Evolutionary conservation across 148 eudicot species (phyloP).

Genomic region (Vaccinium vitisidaea): DNA sequence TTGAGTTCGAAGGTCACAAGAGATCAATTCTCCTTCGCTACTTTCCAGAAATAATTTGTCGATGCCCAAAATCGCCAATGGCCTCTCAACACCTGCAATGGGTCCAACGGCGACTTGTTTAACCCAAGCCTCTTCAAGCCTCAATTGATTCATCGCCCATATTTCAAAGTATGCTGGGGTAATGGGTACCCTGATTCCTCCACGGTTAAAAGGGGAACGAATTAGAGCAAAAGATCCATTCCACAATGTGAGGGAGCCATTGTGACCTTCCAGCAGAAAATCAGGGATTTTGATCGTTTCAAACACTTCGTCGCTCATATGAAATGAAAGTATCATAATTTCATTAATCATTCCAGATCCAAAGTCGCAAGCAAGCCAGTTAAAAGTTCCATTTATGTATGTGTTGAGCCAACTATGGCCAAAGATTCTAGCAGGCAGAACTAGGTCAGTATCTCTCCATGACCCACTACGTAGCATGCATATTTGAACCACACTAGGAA

Average conservation of each 20-base stretch:
- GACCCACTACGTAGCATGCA: not conserved
- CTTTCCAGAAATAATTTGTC: not conserved
- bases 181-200: too few relatives aligned
- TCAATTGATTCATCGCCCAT: not conserved
- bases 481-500: not conserved
- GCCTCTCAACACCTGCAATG: not conserved
- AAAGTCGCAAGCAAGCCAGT: not conserved
- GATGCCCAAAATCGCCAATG: not conserved
- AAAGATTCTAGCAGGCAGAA: not conserved
- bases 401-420: not conserved
- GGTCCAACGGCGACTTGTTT: not conserved
- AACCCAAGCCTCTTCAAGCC: not conserved
- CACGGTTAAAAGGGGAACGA: too few relatives aligned
- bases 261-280: not conserved
- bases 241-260: not conserved
- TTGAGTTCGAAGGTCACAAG: not conserved
- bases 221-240: too few relatives aligned
- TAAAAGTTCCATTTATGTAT: not conserved
- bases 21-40: not conserved
- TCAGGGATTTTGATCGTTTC: not conserved
- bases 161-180: not conserved
- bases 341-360: not conserved
- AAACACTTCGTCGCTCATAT: not conserved
- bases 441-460: not conserved
- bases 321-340: not conserved